Percentiles rank a stretch among this genome's conserved stretches.
Evolutionary conservation across 495 filamentous ascomycete genomes (phyloP).

Genomic region (Penicillium chermesinum): DNA sequence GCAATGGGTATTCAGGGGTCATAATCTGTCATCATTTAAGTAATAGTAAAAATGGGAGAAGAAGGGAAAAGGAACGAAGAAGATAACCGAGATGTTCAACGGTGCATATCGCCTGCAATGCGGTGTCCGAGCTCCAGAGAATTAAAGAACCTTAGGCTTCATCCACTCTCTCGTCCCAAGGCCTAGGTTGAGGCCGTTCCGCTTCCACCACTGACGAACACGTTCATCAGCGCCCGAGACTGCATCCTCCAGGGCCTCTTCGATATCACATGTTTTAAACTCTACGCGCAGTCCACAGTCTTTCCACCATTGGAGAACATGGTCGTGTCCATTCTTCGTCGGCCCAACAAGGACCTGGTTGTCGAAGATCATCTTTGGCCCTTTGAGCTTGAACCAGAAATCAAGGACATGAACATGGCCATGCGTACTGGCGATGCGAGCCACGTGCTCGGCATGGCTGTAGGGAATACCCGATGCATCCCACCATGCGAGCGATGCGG

Average conservation of each 20-base stretch:
- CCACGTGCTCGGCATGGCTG: slow-evolving; percentile 68
- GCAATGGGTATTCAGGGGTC: not conserved
- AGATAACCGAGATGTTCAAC: not conserved
- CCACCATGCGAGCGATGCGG: slow-evolving; percentile 75
- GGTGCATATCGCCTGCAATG: slow-evolving; percentile 2
- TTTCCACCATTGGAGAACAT: slow-evolving; percentile 91
- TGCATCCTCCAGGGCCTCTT: slow-evolving; percentile 87
- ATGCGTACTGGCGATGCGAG: slow-evolving; percentile 75
- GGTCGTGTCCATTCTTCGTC: slow-evolving; percentile 78
- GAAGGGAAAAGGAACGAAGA: not conserved
- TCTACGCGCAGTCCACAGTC: slow-evolving; percentile 69
- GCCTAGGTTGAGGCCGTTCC: slow-evolving; percentile 80
- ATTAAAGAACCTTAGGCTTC: slow-evolving; percentile 57
- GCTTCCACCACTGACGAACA: slow-evolving; percentile 84
- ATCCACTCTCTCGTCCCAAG: slow-evolving; percentile 91
- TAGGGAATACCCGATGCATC: slow-evolving; percentile 68
- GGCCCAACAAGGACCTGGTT: slow-evolving; percentile 82
- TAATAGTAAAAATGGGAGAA: not conserved
- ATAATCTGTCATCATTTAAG: not conserved
- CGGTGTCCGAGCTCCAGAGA: not conserved
- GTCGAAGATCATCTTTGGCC: slow-evolving; percentile 83
- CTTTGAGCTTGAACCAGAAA: slow-evolving; percentile 71
- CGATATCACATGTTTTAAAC: slow-evolving; percentile 93
- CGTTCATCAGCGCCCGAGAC: slow-evolving; percentile 55
- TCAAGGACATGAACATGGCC: slow-evolving; percentile 84